These are phyloP conservation scores for Sporothrix dimorphospora DNA, from an alignment of 2,329 filamentous ascomycete species.

Conservation along the genomic window DNA sequence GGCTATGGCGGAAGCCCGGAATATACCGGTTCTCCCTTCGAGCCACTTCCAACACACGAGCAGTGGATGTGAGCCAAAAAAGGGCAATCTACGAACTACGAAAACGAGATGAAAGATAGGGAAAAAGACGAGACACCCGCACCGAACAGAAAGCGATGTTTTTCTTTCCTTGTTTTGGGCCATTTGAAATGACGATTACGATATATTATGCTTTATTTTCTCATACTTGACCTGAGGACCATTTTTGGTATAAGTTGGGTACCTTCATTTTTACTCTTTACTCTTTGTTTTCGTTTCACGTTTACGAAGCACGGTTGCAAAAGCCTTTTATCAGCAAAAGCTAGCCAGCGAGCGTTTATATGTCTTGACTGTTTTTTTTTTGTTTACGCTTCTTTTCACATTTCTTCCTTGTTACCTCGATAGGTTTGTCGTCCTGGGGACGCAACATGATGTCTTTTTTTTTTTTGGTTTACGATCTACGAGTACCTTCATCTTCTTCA, in stretches of 20 bases:
- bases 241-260: not conserved
- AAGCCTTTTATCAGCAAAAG: constrained; percentile 15
- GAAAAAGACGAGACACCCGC: not conserved
- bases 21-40: constrained; percentile 26
- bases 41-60: constrained; percentile 1
- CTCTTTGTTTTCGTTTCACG: not conserved
- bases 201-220: constrained; percentile 9
- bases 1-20: constrained; percentile 32
- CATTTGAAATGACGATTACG: constrained; percentile 21
- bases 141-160: not conserved
- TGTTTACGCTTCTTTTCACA: not conserved
- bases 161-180: not conserved
- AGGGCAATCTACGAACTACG: not conserved
- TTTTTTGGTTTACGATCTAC: not conserved
- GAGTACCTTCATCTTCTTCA: not conserved
- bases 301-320: not conserved
- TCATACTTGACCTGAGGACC: not conserved
- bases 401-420: not conserved
- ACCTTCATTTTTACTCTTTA: not conserved
- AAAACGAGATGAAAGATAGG: not conserved
- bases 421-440: constrained; percentile 20
- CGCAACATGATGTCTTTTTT: constrained; percentile 1
- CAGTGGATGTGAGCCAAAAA: not conserved
- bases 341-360: constrained; percentile 22
- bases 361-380: not conserved